phyloP scores from a whole-genome alignment of 371 early-diverging fungal genomes.

The Cladochytrium tenue region DNA sequence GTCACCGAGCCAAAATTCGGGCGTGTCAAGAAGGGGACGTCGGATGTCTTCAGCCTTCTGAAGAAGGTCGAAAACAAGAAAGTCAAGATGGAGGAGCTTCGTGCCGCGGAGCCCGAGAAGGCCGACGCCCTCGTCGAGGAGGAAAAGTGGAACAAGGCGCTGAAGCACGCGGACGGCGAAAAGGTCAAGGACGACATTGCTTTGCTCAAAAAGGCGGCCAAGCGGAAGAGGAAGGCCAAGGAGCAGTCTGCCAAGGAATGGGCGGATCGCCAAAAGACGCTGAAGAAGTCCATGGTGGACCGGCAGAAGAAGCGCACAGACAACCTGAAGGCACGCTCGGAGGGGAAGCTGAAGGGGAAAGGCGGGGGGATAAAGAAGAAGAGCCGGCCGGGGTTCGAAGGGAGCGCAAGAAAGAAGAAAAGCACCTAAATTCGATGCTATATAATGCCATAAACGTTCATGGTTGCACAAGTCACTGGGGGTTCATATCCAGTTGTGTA shows the following conservation, averaged over 20 bases:
- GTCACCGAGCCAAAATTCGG: too few species aligned
- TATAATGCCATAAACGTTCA: too few species aligned
- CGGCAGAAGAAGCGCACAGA: constrained; percentile 71
- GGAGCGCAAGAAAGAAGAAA: constrained; percentile 33
- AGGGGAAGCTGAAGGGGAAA: constrained; percentile 66
- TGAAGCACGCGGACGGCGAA: constrained; percentile 80
- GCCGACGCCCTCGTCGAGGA: constrained; percentile 71
- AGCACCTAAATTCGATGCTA: too few species aligned
- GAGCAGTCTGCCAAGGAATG: constrained; percentile 78
- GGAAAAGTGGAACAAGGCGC: constrained; percentile 76
- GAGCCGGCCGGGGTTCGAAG: constrained; percentile 40
- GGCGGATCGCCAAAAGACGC: constrained; percentile 72
- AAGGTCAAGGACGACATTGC: constrained; percentile 88
- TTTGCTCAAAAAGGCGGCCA: constrained; percentile 85
- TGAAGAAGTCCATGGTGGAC: constrained; percentile 64
- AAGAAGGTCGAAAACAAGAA: constrained; percentile 78
- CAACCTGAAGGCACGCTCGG: constrained; percentile 73
- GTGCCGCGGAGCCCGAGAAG: constrained; percentile 67
- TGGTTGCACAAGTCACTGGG: too few species aligned
- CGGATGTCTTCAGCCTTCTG: constrained; percentile 73
- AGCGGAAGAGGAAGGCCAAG: constrained; percentile 80
- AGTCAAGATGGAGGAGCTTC: constrained; percentile 73
- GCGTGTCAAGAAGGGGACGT: constrained; percentile 66
- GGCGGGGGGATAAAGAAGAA: constrained; percentile 70
- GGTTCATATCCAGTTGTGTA: too few species aligned